Percentiles rank a stretch among this genome's conserved stretches.
Conservation (phyloP, 495 filamentous ascomycete genomes). For the Penicillium fimorum region DNA sequence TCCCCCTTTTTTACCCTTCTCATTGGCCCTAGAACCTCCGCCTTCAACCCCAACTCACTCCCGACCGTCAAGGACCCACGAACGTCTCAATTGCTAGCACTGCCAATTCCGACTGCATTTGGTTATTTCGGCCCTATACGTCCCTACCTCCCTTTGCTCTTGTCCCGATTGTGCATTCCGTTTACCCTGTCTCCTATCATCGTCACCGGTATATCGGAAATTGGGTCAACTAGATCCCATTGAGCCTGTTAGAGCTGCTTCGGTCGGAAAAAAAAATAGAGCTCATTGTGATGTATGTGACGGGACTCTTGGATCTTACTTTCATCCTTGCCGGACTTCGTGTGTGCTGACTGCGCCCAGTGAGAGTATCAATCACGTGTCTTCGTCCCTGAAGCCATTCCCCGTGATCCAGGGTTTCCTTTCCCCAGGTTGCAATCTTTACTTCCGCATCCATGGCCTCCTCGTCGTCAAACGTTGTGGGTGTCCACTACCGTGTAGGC, state of each 20-base stretch:
- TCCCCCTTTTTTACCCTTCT: conserved; percentile 12
- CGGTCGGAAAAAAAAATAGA: conserved; percentile 12
- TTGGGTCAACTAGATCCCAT: conserved; percentile 13
- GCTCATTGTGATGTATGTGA: conserved; percentile 23
- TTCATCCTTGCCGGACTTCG: neutral
- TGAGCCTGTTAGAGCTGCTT: conserved; percentile 15
- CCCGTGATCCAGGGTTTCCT: conserved; percentile 26
- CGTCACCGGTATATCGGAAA: conserved; percentile 13
- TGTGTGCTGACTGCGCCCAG: conserved; percentile 22
- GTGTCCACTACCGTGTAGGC: conserved; percentile 97
- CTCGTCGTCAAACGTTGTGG: conserved; percentile 95
- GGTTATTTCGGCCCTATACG: neutral
- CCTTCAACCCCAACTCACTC: conserved; percentile 7
- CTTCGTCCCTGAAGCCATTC: conserved; percentile 26
- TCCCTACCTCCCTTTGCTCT: neutral
- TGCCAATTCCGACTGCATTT: conserved; percentile 11
- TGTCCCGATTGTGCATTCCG: neutral
- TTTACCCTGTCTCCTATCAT: neutral
- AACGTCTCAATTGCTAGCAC: conserved; percentile 13
- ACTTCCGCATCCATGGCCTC: conserved; percentile 66
- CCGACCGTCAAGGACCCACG: conserved; percentile 17
- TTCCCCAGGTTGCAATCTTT: conserved; percentile 17
- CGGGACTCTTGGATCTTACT: neutral
- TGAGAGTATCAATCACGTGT: conserved; percentile 33
- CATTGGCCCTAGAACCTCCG: conserved; percentile 1